Base-by-base conservation (phyloP, 352 stramenopile species). In the Globisporangium parvum region DNA sequence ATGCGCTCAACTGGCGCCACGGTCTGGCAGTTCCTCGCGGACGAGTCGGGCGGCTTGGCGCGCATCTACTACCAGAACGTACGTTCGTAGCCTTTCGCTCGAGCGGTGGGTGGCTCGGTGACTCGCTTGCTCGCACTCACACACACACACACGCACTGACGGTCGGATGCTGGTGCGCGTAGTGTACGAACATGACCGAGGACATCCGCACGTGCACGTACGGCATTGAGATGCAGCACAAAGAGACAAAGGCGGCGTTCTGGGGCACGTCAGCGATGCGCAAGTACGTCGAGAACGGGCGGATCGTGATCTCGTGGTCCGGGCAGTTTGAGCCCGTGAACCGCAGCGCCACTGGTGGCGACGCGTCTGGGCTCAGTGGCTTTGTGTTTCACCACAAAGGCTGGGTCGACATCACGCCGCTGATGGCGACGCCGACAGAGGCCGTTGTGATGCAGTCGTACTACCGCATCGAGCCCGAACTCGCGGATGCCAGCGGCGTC, bases 131-230 rank as follows among this genome's bases (percentile, higher is more conserved):
- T 15, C 14, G 42, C 18, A 4, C n/a, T 9, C 41, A 47, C 21
- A n/a, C 8, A 12, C 48, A 20, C 39, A n/a, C 8, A 23, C 14
- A 37, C 17, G 21, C 6, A 37, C 10, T n/a, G n/a, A n/a, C n/a
- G n/a, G n/a, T n/a, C n/a, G 31, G 31, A 37, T 8, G 26, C 40
- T 48, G 3, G 17, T 41, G n/a, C 23, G 21, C 35, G 14, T 26
- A 55, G 39, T 61, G 55, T 42, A 55, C 55, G 10, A 61, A 61
- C 55, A 61, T 63, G 57, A 57, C 57, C 10, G 57, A 57, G 17
- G 57, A 63, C 45, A 63, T 50, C 6, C 44, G 41, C 3, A 57
- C 48, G 49, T 57, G 49, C 41, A 57, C 31, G 44, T 59, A 59
- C 12, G 58, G 51, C 26, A 51, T 64, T 18, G 58, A 64, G 28